Evolutionary conservation across 371 early-diverging fungal species (phyloP).

Genomic region (Mucor saturninus): DNA sequence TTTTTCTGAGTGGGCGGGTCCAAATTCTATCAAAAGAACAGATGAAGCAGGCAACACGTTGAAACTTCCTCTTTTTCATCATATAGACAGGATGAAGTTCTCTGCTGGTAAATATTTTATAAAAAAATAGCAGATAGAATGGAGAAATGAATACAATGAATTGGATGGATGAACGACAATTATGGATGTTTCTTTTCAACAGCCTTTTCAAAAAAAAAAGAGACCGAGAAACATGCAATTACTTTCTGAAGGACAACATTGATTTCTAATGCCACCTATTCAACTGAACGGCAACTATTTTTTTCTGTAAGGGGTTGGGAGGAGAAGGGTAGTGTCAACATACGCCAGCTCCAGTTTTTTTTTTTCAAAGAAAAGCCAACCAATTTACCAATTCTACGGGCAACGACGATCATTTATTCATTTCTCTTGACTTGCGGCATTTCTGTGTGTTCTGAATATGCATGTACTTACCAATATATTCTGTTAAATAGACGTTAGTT

Average conservation of each 20-base stretch:
- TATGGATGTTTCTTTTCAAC: conserved; percentile 2
- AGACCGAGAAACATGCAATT: not conserved
- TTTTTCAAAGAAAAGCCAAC: not conserved
- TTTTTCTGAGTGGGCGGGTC: not conserved
- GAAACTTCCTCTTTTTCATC: conserved; percentile 34
- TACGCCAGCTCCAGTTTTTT: not conserved
- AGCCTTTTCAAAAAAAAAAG: not conserved
- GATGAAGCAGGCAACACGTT: conserved; percentile 14
- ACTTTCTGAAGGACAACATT: no score
- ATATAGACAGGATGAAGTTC: conserved; percentile 41
- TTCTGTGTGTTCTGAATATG: not conserved
- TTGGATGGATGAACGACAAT: conserved; percentile 13
- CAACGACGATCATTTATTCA: not conserved
- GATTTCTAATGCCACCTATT: no score
- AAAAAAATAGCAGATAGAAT: conserved; percentile 7
- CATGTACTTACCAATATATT: not conserved
- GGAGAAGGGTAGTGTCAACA: no score
- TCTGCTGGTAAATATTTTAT: conserved; percentile 36
- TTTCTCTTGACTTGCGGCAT: not conserved
- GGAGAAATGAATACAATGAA: conserved; percentile 25
- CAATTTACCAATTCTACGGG: no score
- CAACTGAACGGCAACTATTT: no score
- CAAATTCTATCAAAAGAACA: conserved; percentile 19
- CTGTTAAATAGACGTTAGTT: conserved; percentile 79
- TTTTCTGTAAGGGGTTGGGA: no score